Percentiles rank a stretch among this genome's conserved stretches.
Conservation (phyloP, 805 yeast species). For the Lachancea thermotolerans region DNA sequence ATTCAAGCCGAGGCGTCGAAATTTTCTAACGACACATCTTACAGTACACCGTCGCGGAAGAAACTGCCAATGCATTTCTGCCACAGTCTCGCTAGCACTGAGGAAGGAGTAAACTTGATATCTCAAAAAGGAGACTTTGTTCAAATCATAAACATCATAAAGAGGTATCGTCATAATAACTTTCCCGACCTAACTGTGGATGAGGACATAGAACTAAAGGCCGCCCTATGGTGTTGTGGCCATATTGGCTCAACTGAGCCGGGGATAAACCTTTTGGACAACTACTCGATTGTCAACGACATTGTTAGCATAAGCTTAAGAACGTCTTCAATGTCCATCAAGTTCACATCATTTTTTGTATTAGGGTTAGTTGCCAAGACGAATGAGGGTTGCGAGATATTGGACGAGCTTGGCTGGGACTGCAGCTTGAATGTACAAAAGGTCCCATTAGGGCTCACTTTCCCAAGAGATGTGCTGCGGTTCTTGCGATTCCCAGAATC, state of each 20-base stretch:
- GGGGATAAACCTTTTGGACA: constrained; percentile 59
- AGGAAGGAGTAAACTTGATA: constrained; percentile 66
- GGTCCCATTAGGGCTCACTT: constrained; percentile 37
- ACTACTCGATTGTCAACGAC: constrained; percentile 43
- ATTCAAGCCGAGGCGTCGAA: constrained; percentile 18
- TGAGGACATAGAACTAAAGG: constrained; percentile 49
- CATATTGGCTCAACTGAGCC: constrained; percentile 64
- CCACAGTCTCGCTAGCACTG: constrained; percentile 71
- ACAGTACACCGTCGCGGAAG: constrained; percentile 8
- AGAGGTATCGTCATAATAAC: constrained; percentile 25
- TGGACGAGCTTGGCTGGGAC: constrained; percentile 77
- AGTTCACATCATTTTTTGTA: constrained; percentile 72
- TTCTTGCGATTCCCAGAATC: constrained; percentile 23
- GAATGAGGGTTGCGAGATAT: constrained; percentile 71
- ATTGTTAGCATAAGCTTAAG: constrained; percentile 44
- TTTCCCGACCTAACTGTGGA: constrained; percentile 19
- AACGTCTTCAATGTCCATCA: constrained; percentile 50
- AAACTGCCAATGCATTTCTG: constrained; percentile 62
- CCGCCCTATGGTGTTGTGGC: constrained; percentile 83
- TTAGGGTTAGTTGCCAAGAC: constrained; percentile 71
- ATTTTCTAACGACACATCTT: neutral
- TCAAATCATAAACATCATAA: constrained; percentile 32
- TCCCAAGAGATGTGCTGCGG: constrained; percentile 33
- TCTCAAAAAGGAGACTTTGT: constrained; percentile 43
- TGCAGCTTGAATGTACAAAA: constrained; percentile 40